These are phyloP conservation scores for Rhizophlyctis rosea DNA, from an alignment of 192 early-diverging fungal species.

Conservation along the genomic window DNA sequence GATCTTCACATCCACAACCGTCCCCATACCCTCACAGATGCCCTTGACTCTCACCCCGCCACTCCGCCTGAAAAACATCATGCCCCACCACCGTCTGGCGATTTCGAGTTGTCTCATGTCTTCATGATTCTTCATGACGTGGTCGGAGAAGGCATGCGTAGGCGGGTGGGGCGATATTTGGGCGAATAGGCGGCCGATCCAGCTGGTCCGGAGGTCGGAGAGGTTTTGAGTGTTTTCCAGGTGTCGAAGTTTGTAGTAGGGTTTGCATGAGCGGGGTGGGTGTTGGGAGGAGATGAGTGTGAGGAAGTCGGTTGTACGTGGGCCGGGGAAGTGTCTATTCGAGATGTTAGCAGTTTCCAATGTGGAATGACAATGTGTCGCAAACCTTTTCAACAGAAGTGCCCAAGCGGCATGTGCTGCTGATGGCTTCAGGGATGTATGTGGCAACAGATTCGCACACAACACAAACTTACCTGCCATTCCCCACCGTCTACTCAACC, in stretches of 20 bases:
- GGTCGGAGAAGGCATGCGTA: too few relatives aligned
- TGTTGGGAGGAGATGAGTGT: too few relatives aligned
- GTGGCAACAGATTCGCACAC: too few relatives aligned
- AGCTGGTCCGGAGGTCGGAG: neutral
- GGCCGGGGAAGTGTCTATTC: too few relatives aligned
- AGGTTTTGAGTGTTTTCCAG: neutral
- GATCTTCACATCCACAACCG: neutral
- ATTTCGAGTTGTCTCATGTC: neutral
- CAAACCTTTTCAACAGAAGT: too few relatives aligned
- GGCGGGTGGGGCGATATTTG: too few relatives aligned
- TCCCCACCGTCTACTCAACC: neutral
- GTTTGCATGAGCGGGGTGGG: neutral
- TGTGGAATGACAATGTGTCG: too few relatives aligned
- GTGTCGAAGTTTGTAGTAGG: neutral
- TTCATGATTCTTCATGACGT: neutral
- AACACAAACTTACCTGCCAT: neutral
- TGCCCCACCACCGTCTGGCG: conserved; percentile 16
- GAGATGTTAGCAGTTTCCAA: too few relatives aligned
- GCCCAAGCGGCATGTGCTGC: too few relatives aligned
- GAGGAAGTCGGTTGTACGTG: too few relatives aligned
- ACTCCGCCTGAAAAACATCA: neutral
- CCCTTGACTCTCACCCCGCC: neutral
- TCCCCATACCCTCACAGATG: neutral
- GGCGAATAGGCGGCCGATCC: neutral
- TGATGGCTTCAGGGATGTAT: too few relatives aligned